Base-by-base conservation (phyloP, 1,139 yeast species). In the Candida tetrigidarum region DNA sequence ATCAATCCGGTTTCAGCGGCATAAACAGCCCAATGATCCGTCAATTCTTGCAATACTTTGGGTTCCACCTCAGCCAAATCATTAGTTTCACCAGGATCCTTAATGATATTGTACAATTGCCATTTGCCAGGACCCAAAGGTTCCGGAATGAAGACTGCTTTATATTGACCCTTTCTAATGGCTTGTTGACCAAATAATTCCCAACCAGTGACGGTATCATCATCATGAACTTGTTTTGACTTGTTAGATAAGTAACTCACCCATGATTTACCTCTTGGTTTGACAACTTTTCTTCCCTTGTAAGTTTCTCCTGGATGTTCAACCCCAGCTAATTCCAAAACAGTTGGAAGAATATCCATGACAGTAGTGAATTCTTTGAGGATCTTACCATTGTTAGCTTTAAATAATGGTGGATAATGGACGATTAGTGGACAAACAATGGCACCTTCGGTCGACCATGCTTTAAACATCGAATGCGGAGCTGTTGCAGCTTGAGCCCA, bases 401-500 rank as follows among this genome's bases (percentile, higher is more conserved):
- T 43, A 18, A 63, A 50, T 8, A 69, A 46, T 7, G 64, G 58
- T 1, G 80, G 81, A 43, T 67, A 66, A 45, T 66, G 70, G 2
- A 77, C 53, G 39, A 80, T 73, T 47, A 78, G 60, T 0, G 84
- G 84, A 55, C 81, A 76, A 27, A 78, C 68, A 30, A 80, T 78
- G 8, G 83, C 84, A 30, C 84, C 84, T 57, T 80, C 84, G 6
- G 62, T 72, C 0, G 81, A 67, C 75, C 80, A 78, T 64, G 65
- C 66, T 53, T 79, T 80, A 57, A 69, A 77, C 75, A 76, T 74
- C 44, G 71, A 64, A 33, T 73, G 65, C 4, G 84, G 84, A 2
- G 83, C 81, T 14, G 84, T 79, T 5, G 83, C 81, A n/a, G 84
- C 84, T 51, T 80, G 84, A 0, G 84, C 84, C 84, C 84, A 80